A percentile compares a stretch with the other conserved stretches of the same genome.
These are phyloP conservation scores for Candida nonsorbophila DNA, from an alignment of 805 yeast species.

Conservation along the genomic window DNA sequence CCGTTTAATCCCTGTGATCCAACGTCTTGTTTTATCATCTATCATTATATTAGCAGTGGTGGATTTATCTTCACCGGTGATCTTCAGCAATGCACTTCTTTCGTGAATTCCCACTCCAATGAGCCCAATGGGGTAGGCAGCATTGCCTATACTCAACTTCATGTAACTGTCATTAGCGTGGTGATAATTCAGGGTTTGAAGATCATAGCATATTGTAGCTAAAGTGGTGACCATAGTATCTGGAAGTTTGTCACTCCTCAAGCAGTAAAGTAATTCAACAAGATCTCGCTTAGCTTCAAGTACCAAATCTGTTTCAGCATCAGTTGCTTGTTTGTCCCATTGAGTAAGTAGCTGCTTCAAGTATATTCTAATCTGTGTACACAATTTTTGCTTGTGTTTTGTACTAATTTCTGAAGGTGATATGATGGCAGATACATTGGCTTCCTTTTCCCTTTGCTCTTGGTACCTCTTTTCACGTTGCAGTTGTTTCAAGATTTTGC, in stretches of 20 bases:
- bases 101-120: conserved; percentile 75
- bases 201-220: conserved; percentile 51
- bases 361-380: conserved; percentile 42
- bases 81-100: conserved; percentile 56
- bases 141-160: conserved; percentile 77
- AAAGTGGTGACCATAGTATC: conserved; percentile 47
- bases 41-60: conserved; percentile 67
- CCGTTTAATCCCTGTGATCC: conserved; percentile 75
- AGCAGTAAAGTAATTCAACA: conserved; percentile 42
- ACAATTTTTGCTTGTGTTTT: conserved; percentile 19
- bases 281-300: conserved; percentile 41
- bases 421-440: conserved; percentile 8
- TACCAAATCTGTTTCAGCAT: conserved; percentile 10
- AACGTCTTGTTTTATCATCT: conserved; percentile 66
- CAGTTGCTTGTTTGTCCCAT: conserved; percentile 35
- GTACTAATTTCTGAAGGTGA: conserved; percentile 25
- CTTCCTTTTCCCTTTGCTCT: conserved; percentile 22
- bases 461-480: conserved; percentile 15
- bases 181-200: conserved; percentile 49
- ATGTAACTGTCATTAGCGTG: conserved; percentile 66
- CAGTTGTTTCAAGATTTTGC: conserved; percentile 11
- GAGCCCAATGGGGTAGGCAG: conserved; percentile 91
- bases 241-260: conserved; percentile 32
- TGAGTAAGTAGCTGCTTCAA: conserved; percentile 38
- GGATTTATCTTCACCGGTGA: conserved; percentile 42